Base-by-base conservation (phyloP, 164 flowering plant species). In the Tetrastigma voinierianum region DNA sequence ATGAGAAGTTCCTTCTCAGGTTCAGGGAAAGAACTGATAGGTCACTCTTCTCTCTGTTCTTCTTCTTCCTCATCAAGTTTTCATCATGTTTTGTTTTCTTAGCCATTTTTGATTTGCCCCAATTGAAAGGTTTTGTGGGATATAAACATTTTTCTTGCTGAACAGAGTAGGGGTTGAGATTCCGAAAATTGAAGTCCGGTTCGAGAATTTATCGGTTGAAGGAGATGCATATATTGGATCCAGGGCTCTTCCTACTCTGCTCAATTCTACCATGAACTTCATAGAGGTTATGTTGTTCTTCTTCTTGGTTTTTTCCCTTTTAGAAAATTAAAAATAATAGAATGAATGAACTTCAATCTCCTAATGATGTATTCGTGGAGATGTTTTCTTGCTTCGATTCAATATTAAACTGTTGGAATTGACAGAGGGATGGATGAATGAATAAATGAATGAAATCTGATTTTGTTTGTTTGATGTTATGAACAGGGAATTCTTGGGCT, bases 181-280 rank as follows among this genome's bases (percentile, higher is more conserved):
- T 53, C 91, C 95, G 0, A 87, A 76, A 76, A 76, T 87, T 45
- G 91, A 87, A 81, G 79, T 89, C 13, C 73, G 90, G 46, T 87
- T 70, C 45, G 81, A 89, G 79, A 51, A 83, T 75, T 67, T 89
- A 21, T 78, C 83, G 0, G 70, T 84, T 11, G 83, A 87, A 53
- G 95, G 83, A 21, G 86, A 87, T 57, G 82, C 80, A 9, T 83
- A 82, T 67, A 71, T 78, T 32, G 95, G 89, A 40, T 76, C 78
- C 52, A 76, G 95, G 64, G 87, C 91, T 17, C 82, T 87, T 62
- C 95, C 95, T 11, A 85, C 91, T 60, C 74, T 89, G 53, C 51
- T 64, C 25, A 89, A 87, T 69, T 62, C 86, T 16, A 54, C 84
- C 45, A 9, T 84, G 51, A 89, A 89, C 71, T 20, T 74, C 1